Base-by-base conservation (phyloP, 176 grass and related monocot species). In the Otatea glauca region DNA sequence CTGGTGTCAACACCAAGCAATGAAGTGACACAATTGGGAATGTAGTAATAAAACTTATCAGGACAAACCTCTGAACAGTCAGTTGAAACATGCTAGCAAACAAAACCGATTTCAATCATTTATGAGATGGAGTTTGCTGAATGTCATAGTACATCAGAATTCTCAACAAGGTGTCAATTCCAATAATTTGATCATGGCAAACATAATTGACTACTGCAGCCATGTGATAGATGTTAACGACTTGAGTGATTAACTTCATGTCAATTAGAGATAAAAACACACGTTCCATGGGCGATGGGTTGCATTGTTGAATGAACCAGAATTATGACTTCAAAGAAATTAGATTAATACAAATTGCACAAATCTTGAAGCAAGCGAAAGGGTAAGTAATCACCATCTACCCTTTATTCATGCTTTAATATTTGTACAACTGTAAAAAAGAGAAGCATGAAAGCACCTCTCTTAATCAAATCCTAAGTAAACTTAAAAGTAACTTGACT, bases 101-200 rank as follows among this genome's bases (percentile, higher is more conserved):
- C 0, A 27, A 63, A 63, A 38, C n/a, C 67, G 17, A 86, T 12
- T 79, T 70, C 27, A 27, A 78, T 44, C 61, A 68, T 87, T 59
- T 75, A 48, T 67, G 4, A 12, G 48, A 75, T 18, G 37, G 13
- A 56, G 29, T 15, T 34, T 45, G n/a, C 35, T 15, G 3, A 66
- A 69, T 69, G 25, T 39, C 14, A 45, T 7, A 49, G 21, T 62
- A 20, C 27, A 61, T 35, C 43, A 37, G 9, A 82, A 34, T 56
- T 27, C 24, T 55, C 13, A 61, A 50, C 25, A 68, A 17, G 61
- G 21, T 61, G 23, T 14, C 3, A 38, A 1, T 24, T 24, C 50
- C 6, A 7, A 85, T 35, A 68, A 59, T 68, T 38, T 68, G 11
- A 11, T 85, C 18, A 64, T 73, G 32, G 9, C 17, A 63, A 71